phyloP scores from a whole-genome alignment of 83 land plant species.

The Diphasiastrum complanatum region DNA sequence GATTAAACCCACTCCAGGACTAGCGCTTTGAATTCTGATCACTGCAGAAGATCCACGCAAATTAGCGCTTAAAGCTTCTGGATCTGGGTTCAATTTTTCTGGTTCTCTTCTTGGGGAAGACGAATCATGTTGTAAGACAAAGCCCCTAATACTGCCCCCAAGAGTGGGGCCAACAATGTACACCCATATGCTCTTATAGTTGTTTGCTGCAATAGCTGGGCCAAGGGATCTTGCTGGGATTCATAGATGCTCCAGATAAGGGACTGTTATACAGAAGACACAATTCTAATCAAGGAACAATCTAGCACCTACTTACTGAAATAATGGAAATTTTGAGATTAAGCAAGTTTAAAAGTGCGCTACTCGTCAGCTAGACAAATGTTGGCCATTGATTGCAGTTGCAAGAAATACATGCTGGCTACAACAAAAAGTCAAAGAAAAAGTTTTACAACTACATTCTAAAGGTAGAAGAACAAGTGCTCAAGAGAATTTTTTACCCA shows the following conservation, averaged over 20 bases:
- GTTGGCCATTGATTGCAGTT: constrained; percentile 1
- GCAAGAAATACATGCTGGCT: too few species aligned
- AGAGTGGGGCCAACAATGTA: constrained; percentile 34
- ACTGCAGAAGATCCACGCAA: too few species aligned
- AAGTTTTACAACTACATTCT: background rate
- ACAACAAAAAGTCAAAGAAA: too few species aligned
- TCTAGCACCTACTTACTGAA: background rate
- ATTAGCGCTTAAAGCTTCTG: too few species aligned
- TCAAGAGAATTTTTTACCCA: constrained; percentile 49
- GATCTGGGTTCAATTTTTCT: background rate
- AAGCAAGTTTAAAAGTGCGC: background rate
- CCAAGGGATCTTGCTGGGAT: constrained; percentile 53
- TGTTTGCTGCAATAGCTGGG: constrained; percentile 38
- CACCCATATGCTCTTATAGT: constrained; percentile 36
- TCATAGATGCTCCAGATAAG: constrained; percentile 51
- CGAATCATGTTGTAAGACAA: constrained; percentile 17
- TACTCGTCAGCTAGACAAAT: background rate
- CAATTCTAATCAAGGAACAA: too few species aligned
- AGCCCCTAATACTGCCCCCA: constrained; percentile 33
- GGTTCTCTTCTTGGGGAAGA: constrained; percentile 7
- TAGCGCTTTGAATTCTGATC: too few species aligned
- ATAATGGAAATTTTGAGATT: background rate
- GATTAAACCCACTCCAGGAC: too few species aligned
- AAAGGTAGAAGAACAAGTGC: too few species aligned
- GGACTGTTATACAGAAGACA: constrained; percentile 26